Conservation (phyloP, 768 basidiomycete species). For the Lentinula raphanica region DNA sequence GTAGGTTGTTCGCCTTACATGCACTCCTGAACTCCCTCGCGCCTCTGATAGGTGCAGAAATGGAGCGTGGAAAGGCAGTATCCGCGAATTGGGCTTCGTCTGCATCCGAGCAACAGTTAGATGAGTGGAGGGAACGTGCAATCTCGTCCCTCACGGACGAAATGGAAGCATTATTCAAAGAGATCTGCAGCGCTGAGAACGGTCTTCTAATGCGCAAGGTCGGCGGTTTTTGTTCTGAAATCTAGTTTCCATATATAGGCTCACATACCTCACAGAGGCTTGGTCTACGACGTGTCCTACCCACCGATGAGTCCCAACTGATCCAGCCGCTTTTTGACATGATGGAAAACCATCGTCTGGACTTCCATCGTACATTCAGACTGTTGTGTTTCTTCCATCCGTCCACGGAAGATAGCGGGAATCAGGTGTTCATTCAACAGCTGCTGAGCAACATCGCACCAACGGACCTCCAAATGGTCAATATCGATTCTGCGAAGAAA, state of each 20-base stretch:
- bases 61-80: slow-evolving; percentile 47
- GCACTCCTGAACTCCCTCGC: slow-evolving; percentile 73
- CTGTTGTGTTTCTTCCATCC: slow-evolving; percentile 60
- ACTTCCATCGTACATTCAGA: slow-evolving; percentile 87
- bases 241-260: neutral
- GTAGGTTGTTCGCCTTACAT: slow-evolving; percentile 71
- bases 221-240: slow-evolving; percentile 16
- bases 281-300: slow-evolving; percentile 54
- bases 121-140: slow-evolving; percentile 58
- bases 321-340: slow-evolving; percentile 69
- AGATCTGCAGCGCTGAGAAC: slow-evolving; percentile 61
- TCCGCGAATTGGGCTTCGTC: slow-evolving; percentile 60
- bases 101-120: slow-evolving; percentile 45
- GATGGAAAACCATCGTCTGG: slow-evolving; percentile 70
- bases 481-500: slow-evolving; percentile 37
- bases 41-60: slow-evolving; percentile 84
- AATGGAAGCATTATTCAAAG: slow-evolving; percentile 55
- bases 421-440: slow-evolving; percentile 36
- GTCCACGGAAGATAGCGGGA: slow-evolving; percentile 20
- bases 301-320: slow-evolving; percentile 55
- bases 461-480: slow-evolving; percentile 35
- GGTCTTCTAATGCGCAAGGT: slow-evolving; percentile 63
- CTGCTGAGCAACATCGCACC: slow-evolving; percentile 42
- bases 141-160: slow-evolving; percentile 49
- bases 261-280: slow-evolving; percentile 50